phyloP scores from a whole-genome alignment of 768 basidiomycete species.

The Termitomyces sp. region DNA sequence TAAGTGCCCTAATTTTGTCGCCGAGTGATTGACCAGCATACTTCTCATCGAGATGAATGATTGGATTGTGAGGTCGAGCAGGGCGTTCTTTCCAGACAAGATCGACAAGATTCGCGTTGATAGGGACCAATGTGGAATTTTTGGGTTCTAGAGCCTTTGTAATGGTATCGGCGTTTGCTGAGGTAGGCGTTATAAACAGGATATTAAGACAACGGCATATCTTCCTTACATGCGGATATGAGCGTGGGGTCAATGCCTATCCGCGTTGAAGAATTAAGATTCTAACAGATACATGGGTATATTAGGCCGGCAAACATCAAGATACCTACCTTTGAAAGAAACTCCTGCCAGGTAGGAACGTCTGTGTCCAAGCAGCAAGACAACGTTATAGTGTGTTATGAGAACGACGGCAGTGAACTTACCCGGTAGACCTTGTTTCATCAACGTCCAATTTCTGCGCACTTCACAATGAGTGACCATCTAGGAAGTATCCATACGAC shows the following conservation, averaged over 20 bases:
- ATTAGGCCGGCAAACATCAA: not conserved
- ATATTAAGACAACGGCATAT: not conserved
- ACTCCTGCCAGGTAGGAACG: constrained; percentile 89
- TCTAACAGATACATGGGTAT: constrained; percentile 27
- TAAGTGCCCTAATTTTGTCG: constrained; percentile 63
- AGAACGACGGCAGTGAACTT: constrained; percentile 6
- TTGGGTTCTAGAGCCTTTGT: constrained; percentile 45
- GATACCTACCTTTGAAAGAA: constrained; percentile 56
- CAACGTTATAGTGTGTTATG: not conserved
- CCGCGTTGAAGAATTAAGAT: constrained; percentile 52
- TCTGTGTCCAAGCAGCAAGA: constrained; percentile 33
- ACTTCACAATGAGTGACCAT: not conserved
- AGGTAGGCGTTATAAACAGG: not conserved
- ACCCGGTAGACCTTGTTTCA: constrained; percentile 90
- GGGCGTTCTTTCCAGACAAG: constrained; percentile 74
- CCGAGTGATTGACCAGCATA: constrained; percentile 65
- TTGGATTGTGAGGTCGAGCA: constrained; percentile 53
- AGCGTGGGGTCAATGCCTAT: constrained; percentile 83
- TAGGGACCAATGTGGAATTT: constrained; percentile 60
- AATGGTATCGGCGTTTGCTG: constrained; percentile 64
- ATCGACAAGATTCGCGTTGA: constrained; percentile 74
- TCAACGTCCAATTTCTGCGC: constrained; percentile 81
- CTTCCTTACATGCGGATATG: constrained; percentile 53
- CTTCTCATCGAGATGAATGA: constrained; percentile 67
- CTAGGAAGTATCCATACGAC: constrained; percentile 14